Conservation (phyloP, 257 asterid genomes). For the Petunia axillaris region DNA sequence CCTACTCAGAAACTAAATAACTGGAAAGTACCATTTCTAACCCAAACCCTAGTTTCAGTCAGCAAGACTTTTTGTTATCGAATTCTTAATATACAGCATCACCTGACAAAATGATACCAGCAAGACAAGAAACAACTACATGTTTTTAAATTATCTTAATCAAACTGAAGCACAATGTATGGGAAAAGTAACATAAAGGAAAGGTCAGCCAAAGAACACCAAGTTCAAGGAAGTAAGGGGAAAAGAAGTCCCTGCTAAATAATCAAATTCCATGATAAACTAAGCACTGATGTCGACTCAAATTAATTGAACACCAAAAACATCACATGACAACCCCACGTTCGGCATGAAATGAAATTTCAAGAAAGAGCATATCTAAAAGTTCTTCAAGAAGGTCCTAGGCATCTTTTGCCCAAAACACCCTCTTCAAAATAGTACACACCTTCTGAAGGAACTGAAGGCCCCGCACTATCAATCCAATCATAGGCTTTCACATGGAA, state of each 20-base stretch:
- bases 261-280: conserved; percentile 5
- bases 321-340: background rate
- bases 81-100: background rate
- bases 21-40: background rate
- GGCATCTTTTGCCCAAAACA: background rate
- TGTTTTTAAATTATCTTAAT: background rate
- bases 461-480: conserved; percentile 79
- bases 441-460: conserved; percentile 80
- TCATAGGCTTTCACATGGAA: conserved; percentile 90
- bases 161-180: background rate
- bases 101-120: background rate
- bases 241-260: background rate
- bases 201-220: background rate
- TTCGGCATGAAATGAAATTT: conserved; percentile 18
- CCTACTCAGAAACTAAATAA: background rate
- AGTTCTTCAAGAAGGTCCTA: background rate
- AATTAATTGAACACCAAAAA: background rate
- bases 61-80: background rate
- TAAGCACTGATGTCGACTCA: background rate
- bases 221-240: background rate
- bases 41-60: conserved; percentile 13
- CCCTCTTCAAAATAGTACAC: conserved; percentile 30
- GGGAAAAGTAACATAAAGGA: background rate
- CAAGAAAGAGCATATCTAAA: background rate
- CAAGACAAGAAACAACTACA: background rate